These are phyloP conservation scores for Sphaerulina populicola DNA, from an alignment of 2,329 filamentous ascomycete genomes.

Conservation along the genomic window DNA sequence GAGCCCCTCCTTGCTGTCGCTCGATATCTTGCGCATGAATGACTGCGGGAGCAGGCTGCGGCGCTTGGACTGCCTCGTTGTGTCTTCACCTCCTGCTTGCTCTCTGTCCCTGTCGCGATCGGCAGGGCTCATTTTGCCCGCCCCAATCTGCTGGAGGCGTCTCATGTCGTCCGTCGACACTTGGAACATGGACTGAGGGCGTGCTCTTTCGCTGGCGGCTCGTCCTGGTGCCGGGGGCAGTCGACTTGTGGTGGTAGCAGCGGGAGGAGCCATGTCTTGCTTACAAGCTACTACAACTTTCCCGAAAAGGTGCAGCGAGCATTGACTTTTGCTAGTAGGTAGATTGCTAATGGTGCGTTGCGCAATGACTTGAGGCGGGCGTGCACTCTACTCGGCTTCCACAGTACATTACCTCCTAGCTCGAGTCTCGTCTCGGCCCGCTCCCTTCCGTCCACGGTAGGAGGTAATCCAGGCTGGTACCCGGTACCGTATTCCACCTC, in stretches of 20 bases:
- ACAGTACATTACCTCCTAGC: no score
- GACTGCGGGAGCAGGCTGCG: constrained; percentile 29
- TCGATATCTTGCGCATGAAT: constrained; percentile 19
- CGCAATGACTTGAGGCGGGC: neutral
- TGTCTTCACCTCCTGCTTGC: neutral
- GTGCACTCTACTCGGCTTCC: neutral
- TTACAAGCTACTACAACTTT: neutral
- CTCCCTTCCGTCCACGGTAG: no score
- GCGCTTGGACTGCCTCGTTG: constrained; percentile 25
- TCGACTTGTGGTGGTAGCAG: constrained; percentile 13
- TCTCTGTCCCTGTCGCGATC: constrained; percentile 2
- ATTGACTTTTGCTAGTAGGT: neutral
- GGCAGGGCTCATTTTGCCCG: constrained; percentile 7
- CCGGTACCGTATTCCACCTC: no score
- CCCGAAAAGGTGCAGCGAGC: neutral
- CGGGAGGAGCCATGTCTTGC: constrained; percentile 2
- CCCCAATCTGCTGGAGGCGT: constrained; percentile 16
- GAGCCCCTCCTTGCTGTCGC: constrained; percentile 15
- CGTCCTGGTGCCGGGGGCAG: constrained; percentile 23
- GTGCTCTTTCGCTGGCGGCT: constrained; percentile 13
- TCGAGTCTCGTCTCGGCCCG: no score
- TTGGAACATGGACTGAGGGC: constrained; percentile 30
- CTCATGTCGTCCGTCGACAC: constrained; percentile 21
- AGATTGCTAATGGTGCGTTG: constrained; percentile 2
- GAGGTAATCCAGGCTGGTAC: no score